Conservation (phyloP, 106 monocot genomes). For the Triglochin maritima region DNA sequence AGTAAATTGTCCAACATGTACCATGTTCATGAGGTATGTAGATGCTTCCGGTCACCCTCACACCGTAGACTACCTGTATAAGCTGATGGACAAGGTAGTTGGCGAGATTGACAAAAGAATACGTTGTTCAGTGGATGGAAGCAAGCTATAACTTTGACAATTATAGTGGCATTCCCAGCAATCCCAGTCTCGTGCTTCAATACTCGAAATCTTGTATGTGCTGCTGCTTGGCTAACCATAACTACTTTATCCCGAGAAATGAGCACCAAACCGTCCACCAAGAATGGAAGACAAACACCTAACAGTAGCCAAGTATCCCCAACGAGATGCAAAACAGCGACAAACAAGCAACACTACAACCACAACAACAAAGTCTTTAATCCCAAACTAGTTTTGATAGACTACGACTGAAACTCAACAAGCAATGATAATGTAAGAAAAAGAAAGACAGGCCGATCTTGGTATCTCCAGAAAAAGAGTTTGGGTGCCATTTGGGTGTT, state of each 20-base stretch:
- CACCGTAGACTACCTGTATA: too few species aligned
- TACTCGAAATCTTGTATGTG: conserved; percentile 75
- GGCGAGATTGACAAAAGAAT: too few species aligned
- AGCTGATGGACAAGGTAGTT: too few species aligned
- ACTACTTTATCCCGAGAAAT: conserved; percentile 32
- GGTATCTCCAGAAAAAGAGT: neutral
- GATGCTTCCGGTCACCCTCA: too few species aligned
- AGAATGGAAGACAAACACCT: neutral
- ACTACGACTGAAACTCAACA: neutral
- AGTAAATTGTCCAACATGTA: too few species aligned
- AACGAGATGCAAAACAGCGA: neutral
- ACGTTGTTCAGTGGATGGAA: too few species aligned
- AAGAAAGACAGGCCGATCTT: neutral
- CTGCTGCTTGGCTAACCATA: conserved; percentile 84
- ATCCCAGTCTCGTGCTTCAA: too few species aligned
- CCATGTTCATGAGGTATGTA: too few species aligned
- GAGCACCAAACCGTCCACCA: conserved; percentile 5
- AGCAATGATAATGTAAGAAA: neutral
- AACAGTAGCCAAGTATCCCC: neutral
- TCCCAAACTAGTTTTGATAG: neutral
- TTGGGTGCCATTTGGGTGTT: neutral
- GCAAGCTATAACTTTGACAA: too few species aligned
- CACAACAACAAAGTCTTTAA: too few species aligned
- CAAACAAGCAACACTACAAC: neutral
- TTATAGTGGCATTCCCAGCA: too few species aligned